A percentile compares a stretch with the other conserved stretches of the same genome.
Conservation (phyloP, 106 monocot species). For the Allium fistulosum region DNA sequence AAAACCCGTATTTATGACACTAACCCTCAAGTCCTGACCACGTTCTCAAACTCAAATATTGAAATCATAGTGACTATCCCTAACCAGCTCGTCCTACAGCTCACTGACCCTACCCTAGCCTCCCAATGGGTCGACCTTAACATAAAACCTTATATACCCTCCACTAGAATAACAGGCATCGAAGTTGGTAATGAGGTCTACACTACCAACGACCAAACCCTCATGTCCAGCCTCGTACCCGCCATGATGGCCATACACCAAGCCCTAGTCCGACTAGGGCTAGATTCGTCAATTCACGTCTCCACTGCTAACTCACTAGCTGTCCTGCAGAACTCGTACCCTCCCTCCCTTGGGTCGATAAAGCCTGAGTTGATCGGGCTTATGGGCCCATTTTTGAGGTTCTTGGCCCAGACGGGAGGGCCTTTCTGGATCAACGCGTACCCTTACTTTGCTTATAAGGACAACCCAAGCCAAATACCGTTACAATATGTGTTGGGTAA, state of each 20-base stretch:
- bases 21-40: conserved; percentile 53
- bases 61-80: conserved; percentile 65
- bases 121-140: conserved; percentile 59
- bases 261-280: conserved; percentile 51
- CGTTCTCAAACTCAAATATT: conserved; percentile 49
- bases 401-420: conserved; percentile 44
- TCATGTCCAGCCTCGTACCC: conserved; percentile 64
- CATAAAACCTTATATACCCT: conserved; percentile 67
- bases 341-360: conserved; percentile 69
- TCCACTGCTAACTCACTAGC: conserved; percentile 80
- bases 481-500: conserved; percentile 66
- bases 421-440: conserved; percentile 99
- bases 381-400: conserved; percentile 49
- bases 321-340: conserved; percentile 60
- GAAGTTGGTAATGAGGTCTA: conserved; percentile 86
- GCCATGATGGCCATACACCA: conserved; percentile 56
- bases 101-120: conserved; percentile 44
- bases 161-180: conserved; percentile 69
- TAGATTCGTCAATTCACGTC: conserved; percentile 50
- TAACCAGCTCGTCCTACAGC: conserved; percentile 35
- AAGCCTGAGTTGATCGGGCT: conserved; percentile 27
- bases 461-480: conserved; percentile 31
- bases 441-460: conserved; percentile 93
- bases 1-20: conserved; percentile 68
- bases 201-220: conserved; percentile 40